Percentiles rank a stretch among this genome's conserved stretches.
Conservation (phyloP, 306 rosid species). For the Lathyrus oleraceus region DNA sequence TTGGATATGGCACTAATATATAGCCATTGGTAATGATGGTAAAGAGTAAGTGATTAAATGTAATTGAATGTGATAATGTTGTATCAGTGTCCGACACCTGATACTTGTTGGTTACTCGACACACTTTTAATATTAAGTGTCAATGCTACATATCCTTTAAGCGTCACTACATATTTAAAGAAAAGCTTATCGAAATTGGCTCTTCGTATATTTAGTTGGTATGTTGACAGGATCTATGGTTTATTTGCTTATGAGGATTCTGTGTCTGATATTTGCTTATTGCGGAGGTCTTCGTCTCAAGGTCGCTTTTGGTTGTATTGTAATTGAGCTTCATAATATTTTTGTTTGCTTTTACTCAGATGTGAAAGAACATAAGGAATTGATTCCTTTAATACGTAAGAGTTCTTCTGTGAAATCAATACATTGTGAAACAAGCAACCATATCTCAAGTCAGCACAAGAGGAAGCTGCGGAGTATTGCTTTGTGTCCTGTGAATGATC, state of each 20-base stretch:
- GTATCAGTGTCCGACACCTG: not conserved
- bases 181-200: not conserved
- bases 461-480: slow-evolving; percentile 85
- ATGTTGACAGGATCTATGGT: slow-evolving; percentile 5
- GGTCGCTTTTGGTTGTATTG: slow-evolving; percentile 21
- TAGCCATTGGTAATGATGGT: not conserved
- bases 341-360: slow-evolving; percentile 52
- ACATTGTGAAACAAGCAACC: slow-evolving; percentile 58
- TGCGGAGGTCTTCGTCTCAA: not conserved
- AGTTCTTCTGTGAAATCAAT: slow-evolving; percentile 51
- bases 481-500: slow-evolving; percentile 78
- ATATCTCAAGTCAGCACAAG: slow-evolving; percentile 89
- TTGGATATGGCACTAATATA: no score
- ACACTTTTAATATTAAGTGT: not conserved
- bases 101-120: not conserved
- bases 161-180: not conserved
- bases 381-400: slow-evolving; percentile 62
- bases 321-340: slow-evolving; percentile 27
- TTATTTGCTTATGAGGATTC: slow-evolving; percentile 24
- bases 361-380: slow-evolving; percentile 78
- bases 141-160: not conserved
- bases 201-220: slow-evolving; percentile 23
- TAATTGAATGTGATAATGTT: not conserved
- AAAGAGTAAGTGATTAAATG: not conserved
- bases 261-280: slow-evolving; percentile 18